Evolutionary conservation across 441 rosid genomes (phyloP).

Genomic region (Erysimum cheiri): DNA sequence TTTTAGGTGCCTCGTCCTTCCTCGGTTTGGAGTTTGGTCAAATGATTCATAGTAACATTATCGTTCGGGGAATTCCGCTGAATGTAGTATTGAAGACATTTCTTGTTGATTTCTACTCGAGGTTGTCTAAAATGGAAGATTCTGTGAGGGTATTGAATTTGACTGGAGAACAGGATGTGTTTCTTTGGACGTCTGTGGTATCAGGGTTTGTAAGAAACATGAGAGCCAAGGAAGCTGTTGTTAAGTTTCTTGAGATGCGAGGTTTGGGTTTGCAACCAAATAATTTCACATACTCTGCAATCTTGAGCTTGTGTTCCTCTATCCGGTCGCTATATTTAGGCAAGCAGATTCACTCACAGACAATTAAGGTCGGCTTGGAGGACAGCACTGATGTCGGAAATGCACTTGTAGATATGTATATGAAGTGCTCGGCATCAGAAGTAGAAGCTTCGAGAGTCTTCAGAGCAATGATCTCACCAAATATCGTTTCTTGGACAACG

Average conservation of each 20-base stretch:
- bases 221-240: slow-evolving; percentile 49
- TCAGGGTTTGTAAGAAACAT: slow-evolving; percentile 51
- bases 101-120: slow-evolving; percentile 56
- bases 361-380: slow-evolving; percentile 47
- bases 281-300: slow-evolving; percentile 50
- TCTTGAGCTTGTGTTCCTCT: slow-evolving; percentile 51
- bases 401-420: slow-evolving; percentile 57
- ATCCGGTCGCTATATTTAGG: slow-evolving; percentile 50
- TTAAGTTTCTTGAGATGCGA: slow-evolving; percentile 52
- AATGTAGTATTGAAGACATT: slow-evolving; percentile 59
- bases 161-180: slow-evolving; percentile 48
- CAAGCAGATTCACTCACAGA: slow-evolving; percentile 55
- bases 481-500: slow-evolving; percentile 76
- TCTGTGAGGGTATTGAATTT: slow-evolving; percentile 46
- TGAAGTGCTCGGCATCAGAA: slow-evolving; percentile 50
- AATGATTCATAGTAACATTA: slow-evolving; percentile 51
- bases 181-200: slow-evolving; percentile 54
- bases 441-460: slow-evolving; percentile 57
- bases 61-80: slow-evolving; percentile 46
- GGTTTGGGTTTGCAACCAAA: slow-evolving; percentile 47
- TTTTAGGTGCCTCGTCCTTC: slow-evolving; percentile 52
- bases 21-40: slow-evolving; percentile 50
- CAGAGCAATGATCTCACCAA: slow-evolving; percentile 50
- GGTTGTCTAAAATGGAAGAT: slow-evolving; percentile 49
- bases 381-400: slow-evolving; percentile 54